phyloP scores from a whole-genome alignment of 176 grass and related monocot species.

The Lolium rigidum region DNA sequence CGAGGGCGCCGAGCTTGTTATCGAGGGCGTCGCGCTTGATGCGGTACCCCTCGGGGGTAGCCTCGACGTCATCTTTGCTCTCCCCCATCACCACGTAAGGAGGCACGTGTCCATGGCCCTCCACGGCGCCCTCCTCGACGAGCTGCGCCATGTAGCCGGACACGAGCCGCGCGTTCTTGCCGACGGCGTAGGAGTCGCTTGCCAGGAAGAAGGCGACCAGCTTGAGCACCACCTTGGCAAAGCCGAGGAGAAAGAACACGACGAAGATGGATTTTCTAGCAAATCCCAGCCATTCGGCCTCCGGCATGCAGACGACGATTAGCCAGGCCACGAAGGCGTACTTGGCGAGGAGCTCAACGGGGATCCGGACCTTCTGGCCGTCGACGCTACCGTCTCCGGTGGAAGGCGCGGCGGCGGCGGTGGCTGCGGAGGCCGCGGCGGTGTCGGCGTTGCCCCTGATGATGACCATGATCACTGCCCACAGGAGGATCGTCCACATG shows the following conservation, averaged over 20 bases:
- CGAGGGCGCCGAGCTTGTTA: not conserved
- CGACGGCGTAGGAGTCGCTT: constrained; percentile 9
- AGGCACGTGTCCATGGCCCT: not conserved
- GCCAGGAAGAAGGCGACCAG: not conserved
- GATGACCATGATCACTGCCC: not conserved
- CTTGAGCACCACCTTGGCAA: constrained; percentile 28
- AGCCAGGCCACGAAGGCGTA: not conserved
- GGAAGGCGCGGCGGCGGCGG: not conserved
- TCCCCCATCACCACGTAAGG: constrained; percentile 42
- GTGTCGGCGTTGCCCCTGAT: constrained; percentile 25
- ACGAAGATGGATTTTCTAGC: not conserved
- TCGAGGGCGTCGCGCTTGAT: not conserved
- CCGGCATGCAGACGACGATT: not conserved
- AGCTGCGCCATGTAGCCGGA: constrained; percentile 54
- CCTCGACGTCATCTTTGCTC: constrained; percentile 22
- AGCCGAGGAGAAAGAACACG: constrained; percentile 26
- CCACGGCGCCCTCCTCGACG: not conserved
- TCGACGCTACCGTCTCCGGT: not conserved
- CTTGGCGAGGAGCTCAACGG: not conserved
- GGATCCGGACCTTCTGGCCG: constrained; percentile 8
- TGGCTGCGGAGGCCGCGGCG: not conserved
- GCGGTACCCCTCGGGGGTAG: constrained; percentile 19
- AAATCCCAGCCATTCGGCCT: rapidly evolving
- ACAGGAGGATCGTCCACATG: constrained; percentile 47
- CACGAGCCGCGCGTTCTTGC: constrained; percentile 39